Evolutionary conservation across 1,139 yeast genomes (phyloP).

Genomic region (Geotrichum australiense): DNA sequence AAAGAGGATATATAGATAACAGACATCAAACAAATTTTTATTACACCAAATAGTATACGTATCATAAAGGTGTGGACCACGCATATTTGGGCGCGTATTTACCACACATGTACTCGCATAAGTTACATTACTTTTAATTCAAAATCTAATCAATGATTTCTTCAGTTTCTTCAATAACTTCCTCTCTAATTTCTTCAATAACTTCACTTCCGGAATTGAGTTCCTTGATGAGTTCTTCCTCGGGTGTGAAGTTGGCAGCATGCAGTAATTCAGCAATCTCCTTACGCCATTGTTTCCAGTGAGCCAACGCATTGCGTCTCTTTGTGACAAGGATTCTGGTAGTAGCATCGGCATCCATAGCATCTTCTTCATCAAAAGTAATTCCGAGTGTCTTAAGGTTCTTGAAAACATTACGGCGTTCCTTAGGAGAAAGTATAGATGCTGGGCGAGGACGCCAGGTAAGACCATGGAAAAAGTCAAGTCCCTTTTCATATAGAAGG

Average conservation of each 20-base stretch:
- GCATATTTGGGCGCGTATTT: too few species aligned
- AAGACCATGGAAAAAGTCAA: slow-evolving; percentile 82
- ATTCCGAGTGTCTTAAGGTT: slow-evolving; percentile 84
- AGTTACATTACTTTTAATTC: too few species aligned
- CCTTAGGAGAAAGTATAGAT: slow-evolving; percentile 64
- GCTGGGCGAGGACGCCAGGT: slow-evolving; percentile 98
- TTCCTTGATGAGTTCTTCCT: slow-evolving; percentile 25
- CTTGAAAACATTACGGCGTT: slow-evolving; percentile 84
- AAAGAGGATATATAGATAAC: too few species aligned
- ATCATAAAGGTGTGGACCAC: too few species aligned
- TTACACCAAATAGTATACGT: too few species aligned
- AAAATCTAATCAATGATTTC: slow-evolving; percentile 60
- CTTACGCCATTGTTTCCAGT: slow-evolving; percentile 80
- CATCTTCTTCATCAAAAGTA: slow-evolving; percentile 91
- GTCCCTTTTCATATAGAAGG: slow-evolving; percentile 61
- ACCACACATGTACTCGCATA: too few species aligned
- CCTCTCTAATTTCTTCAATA: slow-evolving; percentile 63
- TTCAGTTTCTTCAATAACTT: slow-evolving; percentile 69
- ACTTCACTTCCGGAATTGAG: slow-evolving; percentile 41
- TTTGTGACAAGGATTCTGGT: slow-evolving; percentile 80
- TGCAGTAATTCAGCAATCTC: slow-evolving; percentile 45
- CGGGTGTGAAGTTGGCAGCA: slow-evolving; percentile 38
- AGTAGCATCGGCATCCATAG: slow-evolving; percentile 94
- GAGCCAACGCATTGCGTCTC: slow-evolving; percentile 75
- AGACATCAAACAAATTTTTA: too few species aligned